A percentile compares a stretch with the other conserved stretches of the same genome.
These are phyloP conservation scores for Scheffersomyces titani DNA, from an alignment of 1,139 yeast species.

Conservation along the genomic window DNA sequence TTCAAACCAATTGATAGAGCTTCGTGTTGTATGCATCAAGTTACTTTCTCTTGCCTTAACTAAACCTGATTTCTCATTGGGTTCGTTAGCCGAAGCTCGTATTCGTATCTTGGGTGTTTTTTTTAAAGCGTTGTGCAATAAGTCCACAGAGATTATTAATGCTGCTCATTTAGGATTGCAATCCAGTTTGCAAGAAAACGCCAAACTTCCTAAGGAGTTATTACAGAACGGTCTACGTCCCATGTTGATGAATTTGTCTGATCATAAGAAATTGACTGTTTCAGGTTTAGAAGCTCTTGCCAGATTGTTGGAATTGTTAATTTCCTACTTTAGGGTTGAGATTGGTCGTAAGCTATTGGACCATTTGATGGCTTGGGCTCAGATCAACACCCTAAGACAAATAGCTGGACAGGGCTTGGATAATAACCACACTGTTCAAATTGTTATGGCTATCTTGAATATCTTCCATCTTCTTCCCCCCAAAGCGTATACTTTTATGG, in stretches of 20 bases:
- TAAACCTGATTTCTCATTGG: conserved; percentile 72
- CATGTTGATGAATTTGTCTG: conserved; percentile 91
- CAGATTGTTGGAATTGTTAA: conserved; percentile 77
- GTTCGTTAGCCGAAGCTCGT: conserved; percentile 80
- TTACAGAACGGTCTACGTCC: conserved; percentile 94
- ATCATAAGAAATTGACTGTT: conserved; percentile 86
- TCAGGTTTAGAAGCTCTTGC: conserved; percentile 92
- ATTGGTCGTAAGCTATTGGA: conserved; percentile 92
- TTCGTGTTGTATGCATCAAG: conserved; percentile 87
- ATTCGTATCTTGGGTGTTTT: conserved; percentile 89
- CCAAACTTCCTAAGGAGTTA: conserved; percentile 88
- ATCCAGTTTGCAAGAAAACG: conserved; percentile 80
- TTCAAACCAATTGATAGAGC: conserved; percentile 79
- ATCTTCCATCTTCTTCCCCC: conserved; percentile 92
- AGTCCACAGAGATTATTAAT: conserved; percentile 82
- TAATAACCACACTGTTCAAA: conserved; percentile 77
- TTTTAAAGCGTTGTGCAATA: conserved; percentile 88
- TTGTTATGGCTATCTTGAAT: conserved; percentile 87
- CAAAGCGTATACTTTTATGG: conserved; percentile 89
- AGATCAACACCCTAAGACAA: conserved; percentile 70
- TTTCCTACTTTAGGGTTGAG: conserved; percentile 93
- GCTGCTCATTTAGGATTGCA: conserved; percentile 92
- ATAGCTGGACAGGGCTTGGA: conserved; percentile 75
- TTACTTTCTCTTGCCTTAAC: conserved; percentile 82
- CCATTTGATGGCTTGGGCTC: conserved; percentile 96